Conservation (phyloP, 768 basidiomycete genomes). For the Mycena olivaceomarginata region DNA sequence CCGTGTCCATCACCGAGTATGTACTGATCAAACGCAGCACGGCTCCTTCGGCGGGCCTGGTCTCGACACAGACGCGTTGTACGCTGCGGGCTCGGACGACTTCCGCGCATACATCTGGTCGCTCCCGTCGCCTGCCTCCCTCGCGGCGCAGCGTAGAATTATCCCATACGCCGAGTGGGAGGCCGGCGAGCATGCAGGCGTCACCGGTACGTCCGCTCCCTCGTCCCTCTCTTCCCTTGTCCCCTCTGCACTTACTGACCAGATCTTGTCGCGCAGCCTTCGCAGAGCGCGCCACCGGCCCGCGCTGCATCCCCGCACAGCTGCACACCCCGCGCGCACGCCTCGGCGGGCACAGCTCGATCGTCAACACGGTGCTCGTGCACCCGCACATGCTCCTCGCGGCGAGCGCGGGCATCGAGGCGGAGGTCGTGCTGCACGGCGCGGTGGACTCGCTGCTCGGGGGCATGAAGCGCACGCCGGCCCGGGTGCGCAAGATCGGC, state of each 20-base stretch:
- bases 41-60: constrained; percentile 84
- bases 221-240: constrained; percentile 10
- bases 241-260: neutral
- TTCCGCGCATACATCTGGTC: constrained; percentile 89
- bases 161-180: constrained; percentile 70
- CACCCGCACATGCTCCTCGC: constrained; percentile 83
- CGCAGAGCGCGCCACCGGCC: constrained; percentile 58
- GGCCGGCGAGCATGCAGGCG: constrained; percentile 53
- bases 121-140: constrained; percentile 70
- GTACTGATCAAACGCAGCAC: constrained; percentile 67
- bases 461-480: constrained; percentile 19
- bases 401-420: constrained; percentile 85
- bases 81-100: constrained; percentile 89
- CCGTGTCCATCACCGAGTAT: neutral
- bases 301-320: constrained; percentile 76
- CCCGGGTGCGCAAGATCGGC: constrained; percentile 25
- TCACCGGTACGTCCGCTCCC: constrained; percentile 59
- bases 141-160: constrained; percentile 67
- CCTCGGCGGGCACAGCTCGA: constrained; percentile 83
- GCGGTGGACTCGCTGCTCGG: constrained; percentile 52
- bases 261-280: constrained; percentile 60
- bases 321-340: constrained; percentile 78
- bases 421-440: constrained; percentile 80
- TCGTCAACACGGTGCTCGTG: constrained; percentile 84
- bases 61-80: constrained; percentile 73